Percentiles rank a stretch among this genome's conserved stretches.
Conservation (phyloP, 495 filamentous ascomycete species). For the Penicillium salamii region DNA sequence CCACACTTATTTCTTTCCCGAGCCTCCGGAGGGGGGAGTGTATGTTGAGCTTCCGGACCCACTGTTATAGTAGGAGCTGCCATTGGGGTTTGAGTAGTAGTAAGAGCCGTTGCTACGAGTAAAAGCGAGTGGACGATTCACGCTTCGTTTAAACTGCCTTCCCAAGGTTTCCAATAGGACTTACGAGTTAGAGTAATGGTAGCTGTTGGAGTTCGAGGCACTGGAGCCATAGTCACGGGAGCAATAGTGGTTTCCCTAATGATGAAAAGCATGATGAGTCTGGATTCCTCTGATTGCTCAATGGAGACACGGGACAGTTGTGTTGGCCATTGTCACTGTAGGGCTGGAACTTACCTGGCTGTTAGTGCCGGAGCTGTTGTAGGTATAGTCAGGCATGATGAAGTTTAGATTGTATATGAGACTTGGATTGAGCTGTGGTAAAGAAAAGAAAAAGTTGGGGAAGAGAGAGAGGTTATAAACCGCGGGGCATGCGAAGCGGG, state of each 20-base stretch:
- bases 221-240: slow-evolving; percentile 45
- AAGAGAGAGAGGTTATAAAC: not conserved
- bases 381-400: slow-evolving; percentile 36
- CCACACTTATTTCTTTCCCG: slow-evolving; percentile 22
- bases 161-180: not conserved
- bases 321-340: too few relatives aligned
- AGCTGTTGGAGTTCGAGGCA: slow-evolving; percentile 41
- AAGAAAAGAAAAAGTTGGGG: not conserved
- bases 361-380: slow-evolving; percentile 46
- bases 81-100: slow-evolving; percentile 52
- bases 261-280: not conserved
- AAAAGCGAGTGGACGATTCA: not conserved
- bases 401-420: not conserved
- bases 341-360: slow-evolving; percentile 31
- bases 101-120: slow-evolving; percentile 45
- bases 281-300: too few relatives aligned
- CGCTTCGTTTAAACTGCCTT: too few relatives aligned
- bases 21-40: slow-evolving; percentile 22
- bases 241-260: slow-evolving; percentile 52
- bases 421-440: not conserved
- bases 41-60: slow-evolving; percentile 39
- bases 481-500: not conserved
- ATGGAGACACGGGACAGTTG: too few relatives aligned
- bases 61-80: slow-evolving; percentile 50
- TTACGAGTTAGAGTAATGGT: slow-evolving; percentile 51